Evolutionary conservation across 106 monocot species (phyloP).

Genomic region (Dactylorhiza incarnata): DNA sequence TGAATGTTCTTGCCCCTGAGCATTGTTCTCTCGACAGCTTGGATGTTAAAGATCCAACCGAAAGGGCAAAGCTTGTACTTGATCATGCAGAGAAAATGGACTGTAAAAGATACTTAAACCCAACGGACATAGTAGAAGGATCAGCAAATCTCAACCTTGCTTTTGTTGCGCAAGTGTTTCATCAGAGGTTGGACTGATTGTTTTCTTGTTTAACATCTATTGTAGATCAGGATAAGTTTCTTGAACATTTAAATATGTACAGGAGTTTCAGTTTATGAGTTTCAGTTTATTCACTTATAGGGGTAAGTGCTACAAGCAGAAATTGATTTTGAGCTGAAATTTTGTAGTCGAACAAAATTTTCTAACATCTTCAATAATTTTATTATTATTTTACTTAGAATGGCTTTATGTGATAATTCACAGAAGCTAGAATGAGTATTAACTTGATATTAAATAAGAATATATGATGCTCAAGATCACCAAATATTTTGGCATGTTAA

Average conservation of each 20-base stretch:
- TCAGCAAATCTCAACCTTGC: conserved; percentile 44
- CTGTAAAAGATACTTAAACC: conserved; percentile 42
- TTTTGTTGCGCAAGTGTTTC: conserved; percentile 51
- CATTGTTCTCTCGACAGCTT: conserved; percentile 25
- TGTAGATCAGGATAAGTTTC: background rate
- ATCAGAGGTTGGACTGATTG: conserved; percentile 28
- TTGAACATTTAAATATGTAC: background rate
- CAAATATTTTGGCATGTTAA: background rate
- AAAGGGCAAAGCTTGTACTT: conserved; percentile 39
- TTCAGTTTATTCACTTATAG: background rate
- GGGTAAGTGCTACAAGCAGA: background rate
- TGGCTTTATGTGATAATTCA: background rate
- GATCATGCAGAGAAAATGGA: conserved; percentile 47
- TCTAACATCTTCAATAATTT: too few relatives aligned
- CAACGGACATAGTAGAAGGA: conserved; percentile 44
- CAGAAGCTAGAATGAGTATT: background rate
- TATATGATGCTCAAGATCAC: background rate
- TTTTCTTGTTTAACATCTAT: background rate
- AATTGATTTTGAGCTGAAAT: background rate
- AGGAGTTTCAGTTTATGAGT: background rate
- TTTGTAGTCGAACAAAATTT: background rate
- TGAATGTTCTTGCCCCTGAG: conserved; percentile 47
- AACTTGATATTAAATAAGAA: background rate
- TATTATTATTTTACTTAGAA: too few relatives aligned
- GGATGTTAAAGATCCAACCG: conserved; percentile 32